Evolutionary conservation across 2,329 filamentous ascomycete genomes (phyloP).

Genomic region (Cercospora sojina): DNA sequence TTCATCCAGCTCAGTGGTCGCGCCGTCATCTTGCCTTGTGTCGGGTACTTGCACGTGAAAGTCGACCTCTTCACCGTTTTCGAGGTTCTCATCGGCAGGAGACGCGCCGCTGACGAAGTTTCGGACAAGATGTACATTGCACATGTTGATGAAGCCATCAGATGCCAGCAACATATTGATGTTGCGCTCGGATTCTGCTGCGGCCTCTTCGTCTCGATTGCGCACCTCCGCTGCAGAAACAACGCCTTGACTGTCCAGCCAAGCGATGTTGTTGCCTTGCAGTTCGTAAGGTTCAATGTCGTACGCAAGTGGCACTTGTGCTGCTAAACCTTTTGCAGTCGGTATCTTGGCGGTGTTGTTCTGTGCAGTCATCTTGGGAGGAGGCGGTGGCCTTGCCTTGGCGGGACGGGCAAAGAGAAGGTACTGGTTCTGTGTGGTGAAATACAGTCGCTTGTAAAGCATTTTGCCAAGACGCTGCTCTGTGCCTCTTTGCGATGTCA

Average conservation of each 20-base stretch:
- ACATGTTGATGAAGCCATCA: constrained; percentile 65
- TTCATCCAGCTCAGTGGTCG: constrained; percentile 54
- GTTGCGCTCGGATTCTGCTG: constrained; percentile 59
- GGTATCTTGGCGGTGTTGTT: constrained; percentile 51
- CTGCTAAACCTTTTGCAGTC: constrained; percentile 54
- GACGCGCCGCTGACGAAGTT: constrained; percentile 53
- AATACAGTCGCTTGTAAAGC: constrained; percentile 66
- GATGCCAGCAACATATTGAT: constrained; percentile 57
- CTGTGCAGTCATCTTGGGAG: constrained; percentile 52
- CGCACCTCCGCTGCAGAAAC: constrained; percentile 43
- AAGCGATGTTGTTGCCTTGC: constrained; percentile 53
- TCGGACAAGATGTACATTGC: constrained; percentile 58
- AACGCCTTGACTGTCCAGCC: constrained; percentile 50
- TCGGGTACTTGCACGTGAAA: constrained; percentile 46
- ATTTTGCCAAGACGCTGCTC: constrained; percentile 59
- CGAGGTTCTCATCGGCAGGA: constrained; percentile 54
- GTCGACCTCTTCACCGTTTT: constrained; percentile 56
- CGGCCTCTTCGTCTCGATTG: constrained; percentile 59
- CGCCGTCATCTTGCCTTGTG: constrained; percentile 51
- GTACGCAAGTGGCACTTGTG: constrained; percentile 61
- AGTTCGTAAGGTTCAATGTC: constrained; percentile 62
- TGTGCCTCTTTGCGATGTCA: constrained; percentile 62
- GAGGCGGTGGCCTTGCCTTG: constrained; percentile 57
- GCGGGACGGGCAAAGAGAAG: constrained; percentile 62
- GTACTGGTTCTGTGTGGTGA: constrained; percentile 62